Percentiles rank a stretch among this genome's conserved stretches.
Evolutionary conservation across 306 rosid genomes (phyloP).

Genomic region (Biancaea sappan): DNA sequence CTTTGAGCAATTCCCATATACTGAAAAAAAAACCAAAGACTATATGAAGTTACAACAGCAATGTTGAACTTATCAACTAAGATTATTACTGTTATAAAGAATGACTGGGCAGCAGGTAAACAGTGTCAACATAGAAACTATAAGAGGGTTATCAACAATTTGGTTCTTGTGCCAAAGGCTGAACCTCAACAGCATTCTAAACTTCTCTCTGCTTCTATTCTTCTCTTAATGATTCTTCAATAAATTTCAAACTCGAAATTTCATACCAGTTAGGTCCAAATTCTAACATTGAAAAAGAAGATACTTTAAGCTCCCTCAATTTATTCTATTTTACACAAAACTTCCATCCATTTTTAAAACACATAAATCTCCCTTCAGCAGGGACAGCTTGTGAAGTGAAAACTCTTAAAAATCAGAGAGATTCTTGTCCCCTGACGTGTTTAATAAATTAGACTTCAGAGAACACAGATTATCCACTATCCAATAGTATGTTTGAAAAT

Average conservation of each 20-base stretch:
- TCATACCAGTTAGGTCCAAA: neutral
- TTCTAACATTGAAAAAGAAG: neutral
- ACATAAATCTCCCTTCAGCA: neutral
- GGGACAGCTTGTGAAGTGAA: neutral
- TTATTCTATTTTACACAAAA: neutral
- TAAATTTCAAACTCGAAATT: conserved; percentile 1
- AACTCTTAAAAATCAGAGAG: neutral
- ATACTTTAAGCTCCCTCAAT: neutral
- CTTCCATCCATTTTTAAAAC: neutral
- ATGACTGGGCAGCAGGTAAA: neutral
- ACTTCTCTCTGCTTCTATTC: neutral
- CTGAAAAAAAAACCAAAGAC: neutral
- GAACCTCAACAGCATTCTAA: neutral
- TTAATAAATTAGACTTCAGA: neutral
- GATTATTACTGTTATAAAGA: neutral
- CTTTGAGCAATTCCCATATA: neutral
- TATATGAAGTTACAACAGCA: neutral
- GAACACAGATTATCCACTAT: neutral
- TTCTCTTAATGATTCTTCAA: neutral
- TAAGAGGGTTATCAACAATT: neutral
- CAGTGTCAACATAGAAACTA: neutral
- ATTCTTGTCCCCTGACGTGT: neutral
- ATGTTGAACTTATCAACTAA: neutral
- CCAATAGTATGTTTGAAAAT: neutral
- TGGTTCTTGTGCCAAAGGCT: neutral